Base-by-base conservation (phyloP, 371 early-diverging fungal genomes). In the Lichtheimia hyalospora region DNA sequence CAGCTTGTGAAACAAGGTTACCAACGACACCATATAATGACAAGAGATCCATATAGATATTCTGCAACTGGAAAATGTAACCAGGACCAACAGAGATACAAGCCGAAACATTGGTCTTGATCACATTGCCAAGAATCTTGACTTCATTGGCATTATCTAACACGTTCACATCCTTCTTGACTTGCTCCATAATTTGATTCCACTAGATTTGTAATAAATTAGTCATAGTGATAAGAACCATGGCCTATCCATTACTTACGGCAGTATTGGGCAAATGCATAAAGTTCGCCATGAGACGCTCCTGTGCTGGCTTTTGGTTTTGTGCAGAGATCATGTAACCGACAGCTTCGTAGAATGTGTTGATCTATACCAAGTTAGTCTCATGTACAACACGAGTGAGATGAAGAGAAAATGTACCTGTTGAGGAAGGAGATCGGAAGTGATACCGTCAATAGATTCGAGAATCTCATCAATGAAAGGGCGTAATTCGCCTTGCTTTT, bases 391-490 rank as follows among this genome's bases (percentile, higher is more conserved):
- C 3, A 20, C 5, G 23, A 5, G 5, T 1, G 14, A 49, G n/a
- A 57, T 20, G 34, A 34, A 8, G 10, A 10, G 5, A 34, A 8
- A 8, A 34, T n/a, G 50, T 66, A 89, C 89, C 81, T 97, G 98
- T 58, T 90, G 90, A 18, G 96, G 92, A 24, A 84, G 78, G 34
- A 99, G 83, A 66, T 96, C 96, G 15, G 89, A 84, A 0, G 95
- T 97, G 66, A 93, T 94, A 25, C 75, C 69, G 34, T 86, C 84
- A 43, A 96, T 86, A 5, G 74, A 83, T 39, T 75, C 79, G 21
- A 98, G 74, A 57, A 99, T 97, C 66, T 97, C 97, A 42, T 97
- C 96, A 59, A 98, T 94, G 67, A 94, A 98, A 16, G 97, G 96
- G 61, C 73, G 73, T 10, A 76, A 62, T 71, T 97, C 98, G 24